Evolutionary conservation across 208 protist genomes (phyloP), one percentile per base, ranked within the genome.

Genomic region (Crithidia bombi): DNA sequence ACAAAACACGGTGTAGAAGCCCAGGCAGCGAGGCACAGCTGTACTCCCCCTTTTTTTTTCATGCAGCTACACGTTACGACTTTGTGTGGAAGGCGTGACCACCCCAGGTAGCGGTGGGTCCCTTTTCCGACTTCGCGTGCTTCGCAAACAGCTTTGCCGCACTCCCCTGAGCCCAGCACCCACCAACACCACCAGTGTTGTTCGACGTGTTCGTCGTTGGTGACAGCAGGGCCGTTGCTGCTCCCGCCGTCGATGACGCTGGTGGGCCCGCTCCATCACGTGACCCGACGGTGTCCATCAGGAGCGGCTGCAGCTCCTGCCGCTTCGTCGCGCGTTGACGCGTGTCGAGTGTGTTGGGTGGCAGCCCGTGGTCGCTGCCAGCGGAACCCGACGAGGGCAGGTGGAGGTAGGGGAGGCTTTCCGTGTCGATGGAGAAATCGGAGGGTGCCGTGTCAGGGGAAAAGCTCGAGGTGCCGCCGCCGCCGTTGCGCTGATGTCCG

Each of bases 241-340:
- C 47, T 30, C 28, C 36, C 51, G 6, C 47, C 32, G 0, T 14
- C 50, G 21, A 5, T 58, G n/a, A 17, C 35, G 32, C 9, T 51
- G 33, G 36, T 47, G n/a, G 63, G 26, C 25, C 7, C 38, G 32
- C 28, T 36, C 6, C 44, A 10, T 56, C 32, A 17, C 32, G 44
- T 43, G 55, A 17, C 11, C 5, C 56, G 11, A 19, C 47, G 26
- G 71, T 38, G 43, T 66, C 57, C 14, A 69, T 46, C 6, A 77
- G 43, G 15, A 69, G 57, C 28, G 64, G 36, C 67, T 79, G 62
- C 59, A 79, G 28, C 17, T 76, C 72, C 36, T 81, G 70, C 67
- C 67, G 58, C 81, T 91, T 92, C 21, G 87, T 91, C 26, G 86
- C 86, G 6, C 86, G 80, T 69, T 93, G 86, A 14, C 81, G 86